Evolutionary conservation across 164 flowering plant species (phyloP), one percentile per base, ranked within the genome.

Genomic region (Vitis rupestris): DNA sequence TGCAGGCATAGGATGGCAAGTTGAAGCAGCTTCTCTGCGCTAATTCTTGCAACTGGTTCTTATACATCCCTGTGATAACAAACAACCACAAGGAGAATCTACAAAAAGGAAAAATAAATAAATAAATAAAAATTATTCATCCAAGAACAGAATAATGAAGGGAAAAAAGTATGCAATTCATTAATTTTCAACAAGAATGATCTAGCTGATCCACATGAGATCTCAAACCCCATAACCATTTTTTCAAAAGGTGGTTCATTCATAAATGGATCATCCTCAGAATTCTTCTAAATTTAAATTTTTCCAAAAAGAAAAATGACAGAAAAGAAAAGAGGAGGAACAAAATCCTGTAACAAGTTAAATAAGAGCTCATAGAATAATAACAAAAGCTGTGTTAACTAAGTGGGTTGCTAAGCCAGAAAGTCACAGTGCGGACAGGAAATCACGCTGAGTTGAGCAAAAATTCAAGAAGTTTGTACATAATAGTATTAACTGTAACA

Each of bases 31-130:
- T 37, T 37, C 44, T 37, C 44, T 37, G 44, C 7, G 44, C 44
- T 70, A 70, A 55, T 54, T 70, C 72, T 70, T 70, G 72, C 72
- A 70, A 62, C 51, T 70, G 72, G 19, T 70, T 70, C 72, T 70
- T 70, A 62, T 61, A 62, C 72, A 70, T 70, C 52, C 58, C 66
- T 69, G 8, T 30, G 29, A 44, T 50, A 11, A 29, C 65, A 61
- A 16, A 51, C 9, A 69, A 51, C 31, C 65, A 61, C 55, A 30
- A 49, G 51, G 50, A n/a, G 55, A 67, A 44, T 67, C 70, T 67
- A 47, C 63, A 57, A 3, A 57, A 49, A 49, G 16, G 52, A 48
- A 9, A 66, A 23, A 53, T 0, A 19, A 3, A 29, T 8, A 13
- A 51, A 27, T 16, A 31, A 2, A 31, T 16, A 31, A 2, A 31